Evolutionary conservation across 2,329 filamentous ascomycete species (phyloP).

Genomic region (Diaporthe citrichinensis): DNA sequence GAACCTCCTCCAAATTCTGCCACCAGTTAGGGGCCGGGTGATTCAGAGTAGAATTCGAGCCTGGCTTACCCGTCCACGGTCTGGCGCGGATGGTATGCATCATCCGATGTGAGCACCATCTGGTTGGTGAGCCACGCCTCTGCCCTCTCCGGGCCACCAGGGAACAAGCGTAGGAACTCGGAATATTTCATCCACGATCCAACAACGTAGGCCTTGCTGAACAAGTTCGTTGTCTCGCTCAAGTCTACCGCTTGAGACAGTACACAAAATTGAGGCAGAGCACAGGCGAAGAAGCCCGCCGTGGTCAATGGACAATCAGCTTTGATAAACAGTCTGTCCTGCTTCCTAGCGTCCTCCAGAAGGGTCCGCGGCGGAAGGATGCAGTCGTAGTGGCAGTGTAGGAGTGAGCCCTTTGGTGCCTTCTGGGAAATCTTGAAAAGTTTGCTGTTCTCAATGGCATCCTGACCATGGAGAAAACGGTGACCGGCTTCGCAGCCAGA

Average conservation of each 20-base stretch:
- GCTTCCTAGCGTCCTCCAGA: not conserved
- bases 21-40: not conserved
- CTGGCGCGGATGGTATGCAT: constrained; percentile 23
- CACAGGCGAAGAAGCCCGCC: constrained; percentile 3
- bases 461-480: constrained; percentile 8
- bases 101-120: not conserved
- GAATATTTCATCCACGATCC: constrained; percentile 24
- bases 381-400: constrained; percentile 83
- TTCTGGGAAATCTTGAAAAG: constrained; percentile 68
- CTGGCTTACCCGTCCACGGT: constrained; percentile 7
- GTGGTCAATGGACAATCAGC: constrained; percentile 9
- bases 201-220: constrained; percentile 63
- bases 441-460: constrained; percentile 64
- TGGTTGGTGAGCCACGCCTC: constrained; percentile 72
- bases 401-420: constrained; percentile 80
- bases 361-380: constrained; percentile 60
- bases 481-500: constrained; percentile 13
- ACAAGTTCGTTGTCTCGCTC: constrained; percentile 58
- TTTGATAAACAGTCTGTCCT: not conserved
- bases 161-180: constrained; percentile 5
- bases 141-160: constrained; percentile 56
- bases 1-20: constrained; percentile 1
- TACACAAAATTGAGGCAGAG: constrained; percentile 3
- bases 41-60: not conserved
- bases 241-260: not conserved